Evolutionary conservation across 495 filamentous ascomycete species (phyloP).

Genomic region (Usnea hakonensis): DNA sequence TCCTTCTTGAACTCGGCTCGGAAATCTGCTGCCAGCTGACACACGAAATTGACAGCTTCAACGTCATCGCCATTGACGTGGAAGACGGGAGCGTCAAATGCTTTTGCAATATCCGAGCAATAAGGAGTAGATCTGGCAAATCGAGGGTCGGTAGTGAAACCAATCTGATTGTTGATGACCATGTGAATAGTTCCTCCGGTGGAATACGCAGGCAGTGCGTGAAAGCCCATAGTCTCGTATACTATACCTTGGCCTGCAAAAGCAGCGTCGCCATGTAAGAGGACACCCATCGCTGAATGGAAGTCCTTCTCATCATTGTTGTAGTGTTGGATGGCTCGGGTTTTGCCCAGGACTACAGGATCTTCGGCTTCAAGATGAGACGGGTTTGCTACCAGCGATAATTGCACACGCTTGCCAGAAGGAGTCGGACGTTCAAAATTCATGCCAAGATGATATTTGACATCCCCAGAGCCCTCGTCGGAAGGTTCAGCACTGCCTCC

Average conservation of each 20-base stretch:
- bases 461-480: slow-evolving; percentile 95
- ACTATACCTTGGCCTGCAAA: slow-evolving; percentile 95
- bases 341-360: slow-evolving; percentile 94
- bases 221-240: slow-evolving; percentile 97
- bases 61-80: slow-evolving; percentile 98
- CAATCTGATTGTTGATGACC: slow-evolving; percentile 99
- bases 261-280: slow-evolving; percentile 94
- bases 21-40: slow-evolving; percentile 93
- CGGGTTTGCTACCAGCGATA: slow-evolving; percentile 95
- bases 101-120: slow-evolving; percentile 98
- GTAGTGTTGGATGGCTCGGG: slow-evolving; percentile 96
- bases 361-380: slow-evolving; percentile 98
- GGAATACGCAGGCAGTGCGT: slow-evolving; percentile 87
- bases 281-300: slow-evolving; percentile 83
- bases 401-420: slow-evolving; percentile 95
- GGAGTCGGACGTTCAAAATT: slow-evolving; percentile 98
- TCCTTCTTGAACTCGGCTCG: slow-evolving; percentile 96
- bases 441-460: slow-evolving; percentile 99
- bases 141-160: slow-evolving; percentile 98
- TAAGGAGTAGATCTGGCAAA: slow-evolving; percentile 96
- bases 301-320: slow-evolving; percentile 90
- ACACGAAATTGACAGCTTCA: slow-evolving; percentile 96
- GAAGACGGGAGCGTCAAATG: slow-evolving; percentile 96
- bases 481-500: slow-evolving; percentile 78
- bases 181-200: slow-evolving; percentile 97